Percentiles rank a stretch among this genome's conserved stretches.
These are phyloP conservation scores for Claviceps cyperi DNA, from an alignment of 2,329 filamentous ascomycete species.

Conservation along the genomic window DNA sequence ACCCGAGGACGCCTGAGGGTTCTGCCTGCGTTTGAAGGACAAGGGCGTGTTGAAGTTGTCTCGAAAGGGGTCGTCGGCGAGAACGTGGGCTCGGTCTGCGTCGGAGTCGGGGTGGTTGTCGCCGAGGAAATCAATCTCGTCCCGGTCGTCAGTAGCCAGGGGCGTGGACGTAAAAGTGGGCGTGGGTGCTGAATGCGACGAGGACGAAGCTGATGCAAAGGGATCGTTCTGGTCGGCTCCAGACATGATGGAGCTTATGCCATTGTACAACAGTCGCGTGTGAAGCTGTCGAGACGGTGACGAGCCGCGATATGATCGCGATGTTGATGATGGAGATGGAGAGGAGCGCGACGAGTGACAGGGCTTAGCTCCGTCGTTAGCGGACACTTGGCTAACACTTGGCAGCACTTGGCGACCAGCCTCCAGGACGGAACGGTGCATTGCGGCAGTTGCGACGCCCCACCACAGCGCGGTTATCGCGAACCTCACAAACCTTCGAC, in stretches of 20 bases:
- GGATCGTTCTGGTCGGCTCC: conserved; percentile 21
- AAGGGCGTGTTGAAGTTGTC: conserved; percentile 35
- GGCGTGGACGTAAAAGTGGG: conserved; percentile 13
- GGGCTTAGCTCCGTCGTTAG: too few species aligned
- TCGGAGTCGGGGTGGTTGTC: conserved; percentile 10
- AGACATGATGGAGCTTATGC: conserved; percentile 27
- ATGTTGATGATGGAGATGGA: too few species aligned
- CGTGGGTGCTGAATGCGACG: conserved; percentile 16
- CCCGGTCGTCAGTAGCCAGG: conserved; percentile 23
- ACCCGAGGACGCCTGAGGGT: conserved; percentile 30
- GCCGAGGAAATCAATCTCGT: conserved; percentile 31
- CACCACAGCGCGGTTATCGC: too few species aligned
- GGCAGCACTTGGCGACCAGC: too few species aligned
- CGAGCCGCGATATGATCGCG: background rate
- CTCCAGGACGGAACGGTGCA: too few species aligned
- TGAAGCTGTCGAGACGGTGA: background rate
- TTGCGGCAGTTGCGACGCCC: too few species aligned
- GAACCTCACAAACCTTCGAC: too few species aligned
- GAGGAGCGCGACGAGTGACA: too few species aligned
- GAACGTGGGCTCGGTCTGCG: conserved; percentile 7
- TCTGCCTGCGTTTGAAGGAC: conserved; percentile 60
- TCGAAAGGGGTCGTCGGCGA: conserved; percentile 39
- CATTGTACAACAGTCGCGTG: conserved; percentile 15
- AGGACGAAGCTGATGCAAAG: conserved; percentile 12
- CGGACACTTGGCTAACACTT: too few species aligned